Base-by-base conservation (phyloP, 768 basidiomycete species). In the Hygrophoropsis aurantiaca region DNA sequence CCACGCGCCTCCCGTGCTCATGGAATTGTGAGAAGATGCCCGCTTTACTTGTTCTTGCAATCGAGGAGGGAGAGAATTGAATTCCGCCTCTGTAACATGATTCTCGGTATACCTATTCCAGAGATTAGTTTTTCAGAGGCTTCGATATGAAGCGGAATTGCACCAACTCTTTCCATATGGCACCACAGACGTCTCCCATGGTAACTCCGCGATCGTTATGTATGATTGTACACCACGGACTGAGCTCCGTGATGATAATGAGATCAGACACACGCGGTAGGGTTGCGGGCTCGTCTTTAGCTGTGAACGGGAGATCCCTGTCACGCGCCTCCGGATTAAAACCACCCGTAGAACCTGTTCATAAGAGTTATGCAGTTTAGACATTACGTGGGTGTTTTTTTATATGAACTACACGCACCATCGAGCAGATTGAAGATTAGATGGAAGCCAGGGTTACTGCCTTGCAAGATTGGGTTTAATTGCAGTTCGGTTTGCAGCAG, bases 161-260 rank as follows among this genome's bases (percentile, higher is more conserved):
- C 21, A 73, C 85, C 27, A 50, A 92, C 90, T 92, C 89, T 64
- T 81, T 82, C 74, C 79, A 88, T 37, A 92, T 66, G n/a, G 74
- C 66, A 4, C 73, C 71, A 56, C 83, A 87, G n/a, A 92, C 75
- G 59, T 93, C 88, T 15, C 76, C 77, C 51, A 87, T 75, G 2
- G 88, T 90, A 15, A 93, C 87, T 0, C 90, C 90, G 0, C 69
- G 66, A 13, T 83, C 79, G 58, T 85, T 90, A 64, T 75, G 80
- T 41, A 88, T 75, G 46, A 81, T 81, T 6, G 85, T 87, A 60
- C 85, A 87, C 90, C 90, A 92, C 2, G 90, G 90, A 36, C 79
- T 84, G 35, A 74, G 68, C 38, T 74, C 72, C 11, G 78, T 78
- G 54, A 85, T 79, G 47, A 86, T 69, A 44, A 79, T 75, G 47